Conservation (phyloP, 805 yeast genomes). For the Jamesozyma rosinii region DNA sequence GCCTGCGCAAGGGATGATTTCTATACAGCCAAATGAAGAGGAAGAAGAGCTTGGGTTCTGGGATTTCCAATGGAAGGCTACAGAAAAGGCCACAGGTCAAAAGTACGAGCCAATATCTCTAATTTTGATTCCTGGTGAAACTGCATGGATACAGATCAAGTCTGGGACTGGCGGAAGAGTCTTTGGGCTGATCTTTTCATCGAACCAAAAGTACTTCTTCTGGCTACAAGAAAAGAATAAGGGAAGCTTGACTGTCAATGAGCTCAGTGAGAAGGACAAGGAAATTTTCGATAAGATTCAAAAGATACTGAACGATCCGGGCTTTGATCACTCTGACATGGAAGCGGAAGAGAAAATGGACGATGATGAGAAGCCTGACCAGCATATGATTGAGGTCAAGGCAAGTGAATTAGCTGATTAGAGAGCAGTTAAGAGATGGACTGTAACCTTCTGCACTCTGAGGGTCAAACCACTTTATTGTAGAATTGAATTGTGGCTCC, state of each 20-base stretch:
- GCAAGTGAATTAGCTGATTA: background rate
- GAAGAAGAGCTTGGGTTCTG: constrained; percentile 28
- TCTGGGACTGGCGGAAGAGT: constrained; percentile 73
- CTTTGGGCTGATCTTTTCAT: constrained; percentile 55
- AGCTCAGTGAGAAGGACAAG: constrained; percentile 50
- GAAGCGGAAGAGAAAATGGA: constrained; percentile 4
- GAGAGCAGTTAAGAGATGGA: too few species aligned
- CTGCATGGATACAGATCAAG: constrained; percentile 58
- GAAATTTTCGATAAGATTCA: constrained; percentile 42
- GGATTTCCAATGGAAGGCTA: constrained; percentile 30
- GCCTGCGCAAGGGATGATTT: constrained; percentile 43
- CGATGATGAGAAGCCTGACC: constrained; percentile 13
- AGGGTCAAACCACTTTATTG: too few species aligned
- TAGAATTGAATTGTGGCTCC: too few species aligned
- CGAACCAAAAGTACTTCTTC: constrained; percentile 46
- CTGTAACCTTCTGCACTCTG: too few species aligned
- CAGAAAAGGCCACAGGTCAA: constrained; percentile 23
- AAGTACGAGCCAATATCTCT: constrained; percentile 32
- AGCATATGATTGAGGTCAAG: constrained; percentile 4
- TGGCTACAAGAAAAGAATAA: constrained; percentile 73
- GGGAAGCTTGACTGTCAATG: constrained; percentile 37
- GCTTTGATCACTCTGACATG: constrained; percentile 14
- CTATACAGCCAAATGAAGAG: constrained; percentile 26
- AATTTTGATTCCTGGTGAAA: constrained; percentile 77
- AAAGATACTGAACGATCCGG: constrained; percentile 36